phyloP scores from a whole-genome alignment of 2,329 filamentous ascomycete genomes.

The Penicillium sp. region DNA sequence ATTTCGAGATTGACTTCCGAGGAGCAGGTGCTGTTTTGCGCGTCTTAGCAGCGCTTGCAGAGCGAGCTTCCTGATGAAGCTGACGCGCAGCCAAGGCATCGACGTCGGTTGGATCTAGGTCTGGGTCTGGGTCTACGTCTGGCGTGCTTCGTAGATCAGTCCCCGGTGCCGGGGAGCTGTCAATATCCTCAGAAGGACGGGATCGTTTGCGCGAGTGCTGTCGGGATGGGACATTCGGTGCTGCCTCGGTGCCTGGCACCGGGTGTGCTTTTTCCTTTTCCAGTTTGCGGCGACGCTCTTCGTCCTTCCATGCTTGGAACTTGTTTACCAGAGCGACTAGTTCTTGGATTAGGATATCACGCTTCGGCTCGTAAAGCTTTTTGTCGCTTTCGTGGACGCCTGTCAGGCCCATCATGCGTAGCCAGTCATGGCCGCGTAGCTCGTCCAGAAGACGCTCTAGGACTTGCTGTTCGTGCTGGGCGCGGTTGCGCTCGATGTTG shows the following conservation, averaged over 20 bases:
- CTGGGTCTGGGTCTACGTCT: neutral
- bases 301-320: constrained; percentile 81
- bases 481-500: constrained; percentile 64
- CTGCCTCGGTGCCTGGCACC: constrained; percentile 9
- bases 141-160: constrained; percentile 32
- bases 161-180: constrained; percentile 40
- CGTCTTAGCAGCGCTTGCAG: constrained; percentile 48
- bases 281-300: constrained; percentile 78
- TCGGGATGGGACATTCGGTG: neutral
- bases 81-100: constrained; percentile 71
- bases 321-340: constrained; percentile 81
- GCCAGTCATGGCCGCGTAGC: constrained; percentile 87
- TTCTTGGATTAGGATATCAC: constrained; percentile 78
- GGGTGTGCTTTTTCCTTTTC: constrained; percentile 62
- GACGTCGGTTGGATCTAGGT: constrained; percentile 64
- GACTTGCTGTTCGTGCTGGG: constrained; percentile 64
- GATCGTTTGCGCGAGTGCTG: constrained; percentile 15
- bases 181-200: constrained; percentile 44
- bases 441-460: constrained; percentile 68
- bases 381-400: constrained; percentile 80
- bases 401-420: constrained; percentile 85
- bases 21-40: constrained; percentile 22
- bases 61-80: constrained; percentile 67
- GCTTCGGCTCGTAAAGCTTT: constrained; percentile 80
- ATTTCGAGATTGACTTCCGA: constrained; percentile 12